Evolutionary conservation across 225 moss, liverwort and hornwort genomes (phyloP).

Genomic region (Antitrichia curtipendula): DNA sequence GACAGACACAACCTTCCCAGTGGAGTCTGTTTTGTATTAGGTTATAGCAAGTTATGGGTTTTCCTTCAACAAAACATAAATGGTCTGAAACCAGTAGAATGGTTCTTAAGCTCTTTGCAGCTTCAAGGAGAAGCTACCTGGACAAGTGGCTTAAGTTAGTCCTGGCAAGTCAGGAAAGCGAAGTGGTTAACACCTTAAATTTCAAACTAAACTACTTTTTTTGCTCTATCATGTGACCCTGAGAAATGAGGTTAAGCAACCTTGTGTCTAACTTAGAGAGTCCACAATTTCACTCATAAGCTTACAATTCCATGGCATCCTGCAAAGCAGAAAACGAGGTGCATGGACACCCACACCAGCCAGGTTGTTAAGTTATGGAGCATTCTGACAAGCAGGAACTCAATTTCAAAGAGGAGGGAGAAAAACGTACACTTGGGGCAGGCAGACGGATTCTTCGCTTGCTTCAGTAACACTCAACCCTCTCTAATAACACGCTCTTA

Average conservation of each 20-base stretch:
- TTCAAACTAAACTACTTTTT: not conserved
- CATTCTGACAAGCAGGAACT: not conserved
- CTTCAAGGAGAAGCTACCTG: not conserved
- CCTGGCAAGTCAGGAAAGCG: not conserved
- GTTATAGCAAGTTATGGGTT: no score
- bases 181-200: not conserved
- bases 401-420: not conserved
- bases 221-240: not conserved
- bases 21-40: not conserved
- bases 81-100: not conserved
- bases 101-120: not conserved
- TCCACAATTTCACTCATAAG: not conserved
- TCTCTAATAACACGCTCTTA: not conserved
- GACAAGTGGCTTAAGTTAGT: not conserved
- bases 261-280: not conserved
- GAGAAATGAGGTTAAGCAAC: not conserved
- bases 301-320: constrained; percentile 62
- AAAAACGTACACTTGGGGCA: not conserved
- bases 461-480: not conserved
- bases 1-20: not conserved
- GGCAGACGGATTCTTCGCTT: not conserved
- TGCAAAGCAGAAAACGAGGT: not conserved
- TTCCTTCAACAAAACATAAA: not conserved
- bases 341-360: not conserved
- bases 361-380: no score